These are phyloP conservation scores for Colletotrichum simmondsii DNA, from an alignment of 2,329 filamentous ascomycete genomes.

Conservation along the genomic window DNA sequence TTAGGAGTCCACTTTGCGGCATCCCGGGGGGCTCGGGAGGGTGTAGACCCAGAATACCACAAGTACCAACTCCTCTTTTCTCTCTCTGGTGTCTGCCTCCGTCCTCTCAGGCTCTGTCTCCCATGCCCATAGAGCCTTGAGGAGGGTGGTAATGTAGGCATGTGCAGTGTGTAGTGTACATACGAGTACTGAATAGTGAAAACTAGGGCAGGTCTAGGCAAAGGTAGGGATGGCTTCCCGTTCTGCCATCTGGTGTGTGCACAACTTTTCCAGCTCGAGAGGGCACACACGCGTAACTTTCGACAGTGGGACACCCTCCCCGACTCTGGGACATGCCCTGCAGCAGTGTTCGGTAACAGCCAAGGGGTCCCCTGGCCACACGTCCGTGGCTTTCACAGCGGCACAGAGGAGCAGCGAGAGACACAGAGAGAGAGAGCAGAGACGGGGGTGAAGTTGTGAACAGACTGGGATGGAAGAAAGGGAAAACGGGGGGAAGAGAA, in stretches of 20 bases:
- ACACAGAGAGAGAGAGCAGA: neutral
- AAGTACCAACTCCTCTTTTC: neutral
- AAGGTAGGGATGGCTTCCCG: constrained; percentile 9
- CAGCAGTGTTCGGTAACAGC: constrained; percentile 11
- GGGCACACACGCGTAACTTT: neutral
- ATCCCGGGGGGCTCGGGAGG: constrained; percentile 31
- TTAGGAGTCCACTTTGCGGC: constrained; percentile 35
- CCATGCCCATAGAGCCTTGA: neutral
- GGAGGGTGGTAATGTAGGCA: neutral
- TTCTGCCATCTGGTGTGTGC: constrained; percentile 20
- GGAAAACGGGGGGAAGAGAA: neutral
- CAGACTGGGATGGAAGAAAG: neutral
- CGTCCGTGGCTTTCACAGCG: constrained; percentile 7
- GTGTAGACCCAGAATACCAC: constrained; percentile 22
- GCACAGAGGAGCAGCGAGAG: no score
- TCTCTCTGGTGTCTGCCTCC: neutral
- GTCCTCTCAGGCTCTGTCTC: neutral
- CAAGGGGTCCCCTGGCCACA: constrained; percentile 6
- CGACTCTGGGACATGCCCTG: constrained; percentile 2
- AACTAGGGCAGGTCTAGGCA: neutral
- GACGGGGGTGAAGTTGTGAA: neutral
- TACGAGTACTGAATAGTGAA: neutral
- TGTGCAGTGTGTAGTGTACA: neutral
- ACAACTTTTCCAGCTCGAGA: constrained; percentile 11
- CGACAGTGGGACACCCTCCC: neutral